phyloP scores from a whole-genome alignment of 2,329 filamentous ascomycete species.

The Ophiostoma sp. region DNA sequence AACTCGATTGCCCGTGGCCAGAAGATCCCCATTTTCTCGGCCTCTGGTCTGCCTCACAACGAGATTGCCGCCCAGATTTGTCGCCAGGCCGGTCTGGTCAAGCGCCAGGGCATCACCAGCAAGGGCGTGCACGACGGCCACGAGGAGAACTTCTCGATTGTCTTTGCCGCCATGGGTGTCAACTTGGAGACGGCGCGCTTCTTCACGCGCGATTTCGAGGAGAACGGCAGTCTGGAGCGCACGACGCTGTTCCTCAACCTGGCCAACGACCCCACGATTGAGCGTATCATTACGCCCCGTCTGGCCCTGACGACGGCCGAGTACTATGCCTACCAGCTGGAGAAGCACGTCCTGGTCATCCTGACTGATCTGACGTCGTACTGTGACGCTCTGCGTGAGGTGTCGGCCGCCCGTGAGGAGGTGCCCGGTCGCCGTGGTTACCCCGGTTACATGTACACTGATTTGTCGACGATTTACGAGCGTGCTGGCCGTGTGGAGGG shows the following conservation, averaged over 20 bases:
- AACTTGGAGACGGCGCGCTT: constrained; percentile 98
- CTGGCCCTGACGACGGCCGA: constrained; percentile 96
- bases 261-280: constrained; percentile 97
- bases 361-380: constrained; percentile 96
- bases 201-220: constrained; percentile 97
- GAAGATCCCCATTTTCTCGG: constrained; percentile 99
- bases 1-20: constrained; percentile 96
- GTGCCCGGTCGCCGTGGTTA: constrained; percentile 98
- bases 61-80: constrained; percentile 99
- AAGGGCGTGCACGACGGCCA: constrained; percentile 96
- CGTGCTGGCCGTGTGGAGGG: constrained; percentile 95
- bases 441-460: constrained; percentile 99
- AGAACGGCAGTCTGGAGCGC: constrained; percentile 98
- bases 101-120: constrained; percentile 69
- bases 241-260: constrained; percentile 97
- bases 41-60: constrained; percentile 96
- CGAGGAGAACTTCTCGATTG: constrained; percentile 99
- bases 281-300: constrained; percentile 99
- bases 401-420: constrained; percentile 96
- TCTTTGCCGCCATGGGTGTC: constrained; percentile 99
- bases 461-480: constrained; percentile 99
- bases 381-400: constrained; percentile 97
- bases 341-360: constrained; percentile 99
- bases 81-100: constrained; percentile 89
- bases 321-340: constrained; percentile 99